Percentiles rank a stretch among this genome's conserved stretches.
These are phyloP conservation scores for Lotus japonicus DNA, from an alignment of 306 rosid species.

Conservation along the genomic window DNA sequence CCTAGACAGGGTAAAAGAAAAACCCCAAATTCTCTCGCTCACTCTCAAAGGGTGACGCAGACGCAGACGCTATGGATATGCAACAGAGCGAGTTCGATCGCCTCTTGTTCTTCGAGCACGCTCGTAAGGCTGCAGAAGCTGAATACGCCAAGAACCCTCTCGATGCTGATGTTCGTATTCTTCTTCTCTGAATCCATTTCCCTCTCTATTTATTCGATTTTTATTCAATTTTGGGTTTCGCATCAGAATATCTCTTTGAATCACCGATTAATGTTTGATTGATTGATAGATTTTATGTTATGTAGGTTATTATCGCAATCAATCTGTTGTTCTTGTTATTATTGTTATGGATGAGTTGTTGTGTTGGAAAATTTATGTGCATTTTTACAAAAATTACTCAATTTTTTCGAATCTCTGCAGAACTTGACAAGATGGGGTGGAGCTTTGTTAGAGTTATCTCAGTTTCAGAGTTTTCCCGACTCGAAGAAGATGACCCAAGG, in stretches of 20 bases:
- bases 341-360: background rate
- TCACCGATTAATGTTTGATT: background rate
- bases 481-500: constrained; percentile 70
- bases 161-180: constrained; percentile 65
- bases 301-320: background rate
- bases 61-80: constrained; percentile 42
- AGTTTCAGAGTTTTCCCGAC: constrained; percentile 58
- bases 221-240: no score
- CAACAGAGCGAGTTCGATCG: constrained; percentile 66
- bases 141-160: constrained; percentile 51
- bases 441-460: constrained; percentile 71
- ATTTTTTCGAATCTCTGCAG: constrained; percentile 27
- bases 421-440: constrained; percentile 94
- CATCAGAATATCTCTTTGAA: background rate
- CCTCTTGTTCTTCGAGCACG: constrained; percentile 77
- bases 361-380: background rate
- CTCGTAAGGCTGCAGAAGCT: constrained; percentile 64
- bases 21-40: background rate
- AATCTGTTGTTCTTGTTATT: background rate
- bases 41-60: background rate
- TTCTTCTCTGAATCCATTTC: background rate
- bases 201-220: background rate
- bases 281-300: background rate
- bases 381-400: background rate
- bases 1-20: background rate